Evolutionary conservation across 2,329 filamentous ascomycete genomes (phyloP), one percentile per base, ranked within the genome.

Genomic region (Sordariomycetes sp.): DNA sequence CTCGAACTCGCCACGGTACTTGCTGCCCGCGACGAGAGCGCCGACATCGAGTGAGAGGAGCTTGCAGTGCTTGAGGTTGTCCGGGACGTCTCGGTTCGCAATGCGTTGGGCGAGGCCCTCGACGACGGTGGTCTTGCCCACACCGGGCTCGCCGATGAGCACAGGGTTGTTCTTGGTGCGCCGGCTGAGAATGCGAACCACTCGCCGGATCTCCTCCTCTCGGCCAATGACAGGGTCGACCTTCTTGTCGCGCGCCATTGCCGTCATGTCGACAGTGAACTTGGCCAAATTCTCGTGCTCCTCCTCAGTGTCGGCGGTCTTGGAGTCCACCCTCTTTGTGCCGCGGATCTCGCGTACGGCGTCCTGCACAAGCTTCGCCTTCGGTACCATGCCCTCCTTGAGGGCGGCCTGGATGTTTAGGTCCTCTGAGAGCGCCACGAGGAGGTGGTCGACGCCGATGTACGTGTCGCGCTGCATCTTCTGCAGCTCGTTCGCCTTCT

Each of bases 131-230:
- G 94, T 99, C 79, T 99, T 99, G 69, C 94, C 94, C 25, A 97
- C 94, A 85, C 94, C 94, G 40, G 94, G 93, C 70, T 97, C 92
- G 76, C 94, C 94, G 63, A 99, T 97, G 64, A 99, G 82, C 54
- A 97, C 93, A 1, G 94, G 94, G 73, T 99, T 99, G 79, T 99
- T 97, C 82, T 97, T 97, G 61, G 93, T 97, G 69, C 93, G 83
- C 70, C 94, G 82, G 40, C 91, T 96, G 62, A 97, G 77, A 63
- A 97, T 97, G 59, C 93, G 86, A 64, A 97, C 85, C 25, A 96
- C 92, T 67, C 93, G 82, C 67, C 93, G 82, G 66, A 97, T 97
- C 71, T 97, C 94, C 69, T 97, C 93, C 71, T 97, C 93, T 74
- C 93, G 84, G 50, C 93, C 93, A 73, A 97, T 97, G 70, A 97